Base-by-base conservation (phyloP, 2,329 filamentous ascomycete genomes). In the Cladosporium sphaerospermum region DNA sequence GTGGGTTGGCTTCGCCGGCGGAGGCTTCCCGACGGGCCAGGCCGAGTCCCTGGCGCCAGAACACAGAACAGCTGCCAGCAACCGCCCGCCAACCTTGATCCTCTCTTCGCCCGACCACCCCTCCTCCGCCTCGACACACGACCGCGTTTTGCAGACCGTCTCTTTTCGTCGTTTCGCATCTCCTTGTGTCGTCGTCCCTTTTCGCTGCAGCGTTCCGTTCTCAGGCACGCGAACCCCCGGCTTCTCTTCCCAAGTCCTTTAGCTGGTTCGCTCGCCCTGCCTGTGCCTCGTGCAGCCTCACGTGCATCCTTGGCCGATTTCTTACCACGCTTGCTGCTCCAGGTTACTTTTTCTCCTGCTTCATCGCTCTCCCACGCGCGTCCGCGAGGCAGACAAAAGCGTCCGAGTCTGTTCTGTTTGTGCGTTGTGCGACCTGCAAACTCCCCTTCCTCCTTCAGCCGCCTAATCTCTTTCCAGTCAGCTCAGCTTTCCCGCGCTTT, bases 171-270 rank as follows among this genome's bases (percentile, higher is more conserved):
- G 34, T 52, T 52, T 40, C 43, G 40, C 49, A 45, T 52, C 49
- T 52, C 49, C 41, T 52, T 52, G 47, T 50, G 37, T 50, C 41
- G 28, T 42, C 47, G 47, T 47, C 45, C 34, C 33, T 40, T 48
- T 48, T 36, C 14, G 10, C 13, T 41, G 10, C n/a, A 42, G 47
- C 47, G 47, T 50, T 50, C 37, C 39, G 28, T 47, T 50, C 31
- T 31, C 37, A 42, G 18, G 13, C 16, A 42, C 40, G 16, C 40
- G 39, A 37, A 37, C 34, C 10, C 36, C n/a, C 39, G 11, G 31
- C 11, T 37, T 43, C 28, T 34, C 37, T 42, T 39, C 13, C 36
- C 36, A 39, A 39, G 13, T 39, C 36, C 47, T 50, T 43, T 50
- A 28, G 39, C 47, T 23, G 47, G 47, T 50, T 50, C 47, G 47